Evolutionary conservation across 495 filamentous ascomycete genomes (phyloP), one percentile per base, ranked within the genome.

Genomic region (Oleoguttula mirabilis): DNA sequence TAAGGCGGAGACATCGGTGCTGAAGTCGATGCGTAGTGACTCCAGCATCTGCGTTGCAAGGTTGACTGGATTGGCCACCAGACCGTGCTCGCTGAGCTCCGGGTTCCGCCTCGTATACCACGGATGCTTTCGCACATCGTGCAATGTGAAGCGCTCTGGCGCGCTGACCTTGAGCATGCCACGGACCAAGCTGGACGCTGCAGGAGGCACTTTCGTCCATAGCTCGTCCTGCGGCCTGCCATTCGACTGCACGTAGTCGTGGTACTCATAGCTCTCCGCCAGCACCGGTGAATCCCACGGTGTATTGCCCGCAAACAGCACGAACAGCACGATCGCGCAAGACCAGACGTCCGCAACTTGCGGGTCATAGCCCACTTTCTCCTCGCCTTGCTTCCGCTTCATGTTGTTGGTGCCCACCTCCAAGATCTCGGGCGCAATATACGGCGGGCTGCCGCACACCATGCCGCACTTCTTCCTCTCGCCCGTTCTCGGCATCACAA

Each of bases 281-380:
- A 86, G 86, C 19, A 43, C 40, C 1, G 90, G 90, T 55, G 90
- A 82, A 54, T 96, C 92, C 90, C 90, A 99, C 0, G 90, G 90
- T 2, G 90, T 99, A 60, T 99, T 99, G 10, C 90, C 90, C 4
- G 88, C 86, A 14, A 99, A 62, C 3, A 99, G 67, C 30, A 96
- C 90, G 55, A 99, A 99, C 7, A 99, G 68, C 23, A 99, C 90
- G 27, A 99, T 84, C 12, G 88, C 90, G 50, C 85, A 93, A 25
- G 87, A 94, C 90, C 90, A 99, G 34, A 99, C 87, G 54, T 99
- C 90, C 22, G 83, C 81, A 38, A 84, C 64, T 53, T 95, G 80
- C 1, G 84, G 77, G 20, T 75, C 72, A 52, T 99, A 99, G 21
- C 84, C 86, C 0, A 57, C 39, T 14, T 68, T 72, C 47, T 74